Percentiles rank a stretch among this genome's conserved stretches.
Evolutionary conservation across 345 rosid species (phyloP).

Genomic region (Triadica sebifera): DNA sequence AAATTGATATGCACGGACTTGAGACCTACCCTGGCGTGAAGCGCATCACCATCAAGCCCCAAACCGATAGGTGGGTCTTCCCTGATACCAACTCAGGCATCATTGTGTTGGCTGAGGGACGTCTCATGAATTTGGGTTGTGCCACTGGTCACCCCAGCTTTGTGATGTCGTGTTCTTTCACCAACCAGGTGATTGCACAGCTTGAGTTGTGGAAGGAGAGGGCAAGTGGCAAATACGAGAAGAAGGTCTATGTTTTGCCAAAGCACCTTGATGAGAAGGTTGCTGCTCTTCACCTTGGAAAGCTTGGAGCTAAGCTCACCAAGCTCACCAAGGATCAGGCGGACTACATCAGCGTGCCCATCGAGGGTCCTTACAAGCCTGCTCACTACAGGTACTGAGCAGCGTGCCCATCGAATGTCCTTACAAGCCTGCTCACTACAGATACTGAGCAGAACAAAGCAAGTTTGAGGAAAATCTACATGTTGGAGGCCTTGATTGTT

Average conservation of each 20-base stretch:
- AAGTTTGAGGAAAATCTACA: background rate
- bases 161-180: constrained; percentile 99
- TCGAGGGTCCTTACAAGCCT: constrained; percentile 98
- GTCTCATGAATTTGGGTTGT: constrained; percentile 95
- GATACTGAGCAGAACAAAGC: constrained; percentile 47
- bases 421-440: constrained; percentile 91
- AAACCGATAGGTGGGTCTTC: constrained; percentile 93
- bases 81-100: constrained; percentile 71
- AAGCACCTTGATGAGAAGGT: constrained; percentile 98
- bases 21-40: constrained; percentile 79
- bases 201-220: constrained; percentile 93
- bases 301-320: constrained; percentile 89
- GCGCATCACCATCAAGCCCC: constrained; percentile 95
- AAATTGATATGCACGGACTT: constrained; percentile 76
- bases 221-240: constrained; percentile 72
- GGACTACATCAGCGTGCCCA: constrained; percentile 78
- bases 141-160: constrained; percentile 98
- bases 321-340: constrained; percentile 83
- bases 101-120: constrained; percentile 87
- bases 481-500: constrained; percentile 16
- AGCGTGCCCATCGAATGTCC: constrained; percentile 78
- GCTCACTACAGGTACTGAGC: constrained; percentile 86
- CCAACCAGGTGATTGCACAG: constrained; percentile 98
- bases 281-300: constrained; percentile 85
- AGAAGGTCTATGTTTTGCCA: constrained; percentile 90